Percentiles rank a stretch among this genome's conserved stretches.
phyloP scores from a whole-genome alignment of 2,329 filamentous ascomycete species.

The Hymenoscyphus infarciens region DNA sequence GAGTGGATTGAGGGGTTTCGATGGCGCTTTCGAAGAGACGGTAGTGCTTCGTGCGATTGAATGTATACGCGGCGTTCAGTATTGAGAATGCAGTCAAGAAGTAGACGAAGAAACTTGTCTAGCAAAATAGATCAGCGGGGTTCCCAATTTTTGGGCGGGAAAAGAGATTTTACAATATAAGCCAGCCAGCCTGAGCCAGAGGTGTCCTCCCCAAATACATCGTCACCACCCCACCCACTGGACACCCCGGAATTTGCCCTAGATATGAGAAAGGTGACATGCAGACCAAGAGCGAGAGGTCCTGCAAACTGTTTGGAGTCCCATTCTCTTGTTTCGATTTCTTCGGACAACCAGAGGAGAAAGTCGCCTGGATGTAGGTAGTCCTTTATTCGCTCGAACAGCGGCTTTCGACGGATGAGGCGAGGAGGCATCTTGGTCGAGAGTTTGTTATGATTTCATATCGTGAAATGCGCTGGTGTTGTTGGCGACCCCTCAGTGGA shows the following conservation, averaged over 20 bases:
- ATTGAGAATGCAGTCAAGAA: conserved; percentile 62
- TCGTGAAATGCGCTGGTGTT: conserved; percentile 24
- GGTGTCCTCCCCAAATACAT: conserved; percentile 75
- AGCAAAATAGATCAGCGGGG: conserved; percentile 19
- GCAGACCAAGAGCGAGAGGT: conserved; percentile 71
- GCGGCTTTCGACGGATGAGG: conserved; percentile 76
- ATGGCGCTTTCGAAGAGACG: conserved; percentile 86
- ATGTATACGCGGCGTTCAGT: conserved; percentile 76
- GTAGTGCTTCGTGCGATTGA: conserved; percentile 79
- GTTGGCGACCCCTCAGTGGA: background rate
- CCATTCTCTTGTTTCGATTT: conserved; percentile 88
- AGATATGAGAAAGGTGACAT: conserved; percentile 76
- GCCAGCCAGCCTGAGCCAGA: conserved; percentile 58
- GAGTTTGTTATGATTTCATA: conserved; percentile 33
- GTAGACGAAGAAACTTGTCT: conserved; percentile 72
- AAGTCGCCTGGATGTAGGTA: conserved; percentile 86
- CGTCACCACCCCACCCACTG: conserved; percentile 56
- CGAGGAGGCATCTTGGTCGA: conserved; percentile 47
- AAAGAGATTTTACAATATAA: conserved; percentile 52
- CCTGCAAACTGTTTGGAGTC: conserved; percentile 76
- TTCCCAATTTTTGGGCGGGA: background rate
- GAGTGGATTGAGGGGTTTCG: conserved; percentile 70
- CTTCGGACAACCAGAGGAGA: conserved; percentile 85
- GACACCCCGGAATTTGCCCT: conserved; percentile 64
- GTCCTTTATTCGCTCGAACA: conserved; percentile 74